Percentiles rank a stretch among this genome's conserved stretches.
These are phyloP conservation scores for Penicillium soppii DNA, from an alignment of 495 filamentous ascomycete genomes.

Conservation along the genomic window DNA sequence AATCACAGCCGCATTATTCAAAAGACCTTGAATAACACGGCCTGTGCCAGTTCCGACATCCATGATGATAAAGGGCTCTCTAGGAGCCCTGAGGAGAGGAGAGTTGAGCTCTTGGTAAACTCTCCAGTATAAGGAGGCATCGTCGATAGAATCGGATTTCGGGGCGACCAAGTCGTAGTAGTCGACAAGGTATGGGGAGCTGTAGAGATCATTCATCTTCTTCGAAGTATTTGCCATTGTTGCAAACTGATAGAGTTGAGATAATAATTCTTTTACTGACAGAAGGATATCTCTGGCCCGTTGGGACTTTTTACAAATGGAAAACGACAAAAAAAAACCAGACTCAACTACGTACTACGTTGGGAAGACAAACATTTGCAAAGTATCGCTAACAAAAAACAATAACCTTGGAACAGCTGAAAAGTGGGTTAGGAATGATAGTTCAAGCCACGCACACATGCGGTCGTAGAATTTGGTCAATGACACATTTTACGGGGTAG, in stretches of 20 bases:
- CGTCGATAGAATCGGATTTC: not conserved
- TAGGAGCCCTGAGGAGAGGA: not conserved
- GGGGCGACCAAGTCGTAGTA: slow-evolving; percentile 7
- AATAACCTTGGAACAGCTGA: too few species aligned
- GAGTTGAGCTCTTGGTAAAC: not conserved
- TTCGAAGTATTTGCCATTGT: too few species aligned
- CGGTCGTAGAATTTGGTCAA: not conserved
- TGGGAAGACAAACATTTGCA: too few species aligned
- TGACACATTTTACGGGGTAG: not conserved
- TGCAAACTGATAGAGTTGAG: not conserved
- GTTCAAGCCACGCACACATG: not conserved
- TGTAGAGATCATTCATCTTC: slow-evolving; percentile 1
- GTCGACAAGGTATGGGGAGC: slow-evolving; percentile 5
- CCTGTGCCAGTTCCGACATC: slow-evolving; percentile 8
- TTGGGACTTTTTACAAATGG: too few species aligned
- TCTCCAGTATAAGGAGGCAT: slow-evolving; percentile 2
- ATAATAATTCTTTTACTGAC: too few species aligned
- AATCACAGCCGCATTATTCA: not conserved
- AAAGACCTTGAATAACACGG: slow-evolving; percentile 3
- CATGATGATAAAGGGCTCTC: slow-evolving; percentile 5
- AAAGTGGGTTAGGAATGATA: not conserved
- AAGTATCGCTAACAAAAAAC: too few species aligned
- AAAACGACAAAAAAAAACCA: too few species aligned
- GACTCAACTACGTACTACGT: too few species aligned
- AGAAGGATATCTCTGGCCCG: too few species aligned